These are phyloP conservation scores for Chlorella sp. DNA, from an alignment of 139 green algal species.

Conservation along the genomic window DNA sequence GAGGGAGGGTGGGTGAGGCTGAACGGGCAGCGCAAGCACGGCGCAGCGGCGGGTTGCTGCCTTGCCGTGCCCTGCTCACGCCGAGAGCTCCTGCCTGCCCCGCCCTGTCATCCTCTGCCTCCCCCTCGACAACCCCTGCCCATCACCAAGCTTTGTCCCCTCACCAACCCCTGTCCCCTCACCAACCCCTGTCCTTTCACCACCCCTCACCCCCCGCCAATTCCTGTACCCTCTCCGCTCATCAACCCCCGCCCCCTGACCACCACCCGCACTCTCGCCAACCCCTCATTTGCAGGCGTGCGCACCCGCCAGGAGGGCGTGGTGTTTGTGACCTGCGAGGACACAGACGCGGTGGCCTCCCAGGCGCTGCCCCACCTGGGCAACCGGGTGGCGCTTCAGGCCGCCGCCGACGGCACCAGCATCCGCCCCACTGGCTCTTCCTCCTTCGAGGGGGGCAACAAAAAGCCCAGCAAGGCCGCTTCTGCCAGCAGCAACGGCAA, in stretches of 20 bases:
- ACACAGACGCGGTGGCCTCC: slow-evolving; percentile 58
- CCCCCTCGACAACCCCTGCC: too few relatives aligned
- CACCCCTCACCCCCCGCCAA: background rate
- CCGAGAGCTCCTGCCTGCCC: too few relatives aligned
- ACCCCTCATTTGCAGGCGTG: slow-evolving; percentile 75
- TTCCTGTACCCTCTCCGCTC: background rate
- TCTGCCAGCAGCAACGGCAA: background rate
- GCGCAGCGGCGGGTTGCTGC: background rate
- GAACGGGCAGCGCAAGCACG: too few relatives aligned
- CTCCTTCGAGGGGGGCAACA: background rate
- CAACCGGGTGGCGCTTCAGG: slow-evolving; percentile 55
- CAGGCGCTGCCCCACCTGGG: slow-evolving; percentile 53
- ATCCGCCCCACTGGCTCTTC: background rate
- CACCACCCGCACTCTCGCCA: too few relatives aligned
- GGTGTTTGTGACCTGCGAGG: slow-evolving; percentile 82
- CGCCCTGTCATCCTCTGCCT: too few relatives aligned
- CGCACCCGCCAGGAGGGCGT: slow-evolving; percentile 91
- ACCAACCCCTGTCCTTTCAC: background rate
- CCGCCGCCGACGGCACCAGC: background rate
- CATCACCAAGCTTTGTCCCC: too few relatives aligned
- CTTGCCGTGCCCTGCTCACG: background rate
- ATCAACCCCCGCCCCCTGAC: background rate
- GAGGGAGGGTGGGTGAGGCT: too few relatives aligned
- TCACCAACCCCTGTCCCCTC: background rate
- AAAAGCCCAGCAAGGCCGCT: background rate